Percentiles rank a stretch among this genome's conserved stretches.
Conservation (phyloP, 2,329 filamentous ascomycete species). For the Calcarisporium arbuscula region DNA sequence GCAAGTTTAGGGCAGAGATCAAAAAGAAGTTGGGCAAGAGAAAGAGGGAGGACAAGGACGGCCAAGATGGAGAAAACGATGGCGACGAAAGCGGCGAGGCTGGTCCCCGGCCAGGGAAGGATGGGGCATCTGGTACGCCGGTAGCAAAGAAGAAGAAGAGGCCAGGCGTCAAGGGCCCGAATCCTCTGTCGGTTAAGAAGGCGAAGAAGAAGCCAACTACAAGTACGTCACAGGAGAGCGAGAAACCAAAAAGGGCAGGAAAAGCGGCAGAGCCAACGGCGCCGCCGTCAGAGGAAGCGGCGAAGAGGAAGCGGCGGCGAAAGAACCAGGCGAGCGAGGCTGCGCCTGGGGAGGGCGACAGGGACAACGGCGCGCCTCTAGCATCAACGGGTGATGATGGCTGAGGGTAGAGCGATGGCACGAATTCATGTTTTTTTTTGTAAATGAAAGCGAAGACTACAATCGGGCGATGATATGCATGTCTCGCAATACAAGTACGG, state of each 20-base stretch:
- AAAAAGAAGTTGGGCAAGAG: slow-evolving; percentile 45
- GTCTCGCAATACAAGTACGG: too few species aligned
- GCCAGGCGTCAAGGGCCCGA: slow-evolving; percentile 62
- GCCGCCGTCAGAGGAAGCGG: slow-evolving; percentile 15
- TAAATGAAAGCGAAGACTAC: too few species aligned
- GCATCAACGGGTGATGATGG: slow-evolving; percentile 11
- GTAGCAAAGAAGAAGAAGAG: slow-evolving; percentile 28
- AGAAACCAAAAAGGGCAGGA: slow-evolving; percentile 29
- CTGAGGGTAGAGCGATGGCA: too few species aligned
- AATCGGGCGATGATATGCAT: too few species aligned
- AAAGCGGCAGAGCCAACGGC: slow-evolving; percentile 19
- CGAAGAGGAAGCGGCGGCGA: slow-evolving; percentile 25
- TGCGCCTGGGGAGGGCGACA: slow-evolving; percentile 10
- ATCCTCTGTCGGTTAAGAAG: slow-evolving; percentile 67
- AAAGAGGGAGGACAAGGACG: slow-evolving; percentile 40
- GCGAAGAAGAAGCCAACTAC: slow-evolving; percentile 43
- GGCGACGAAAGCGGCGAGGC: slow-evolving; percentile 34
- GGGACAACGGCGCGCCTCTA: slow-evolving; percentile 6
- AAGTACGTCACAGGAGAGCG: slow-evolving; percentile 15
- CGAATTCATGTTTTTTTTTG: too few species aligned
- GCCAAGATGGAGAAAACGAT: slow-evolving; percentile 9
- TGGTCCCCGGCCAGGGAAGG: slow-evolving; percentile 7
- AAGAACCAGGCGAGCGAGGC: slow-evolving; percentile 19
- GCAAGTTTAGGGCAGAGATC: slow-evolving; percentile 67
- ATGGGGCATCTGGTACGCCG: too few species aligned